These are phyloP conservation scores for Alternaria tenuissima DNA, from an alignment of 2,329 filamentous ascomycete genomes.

Conservation along the genomic window DNA sequence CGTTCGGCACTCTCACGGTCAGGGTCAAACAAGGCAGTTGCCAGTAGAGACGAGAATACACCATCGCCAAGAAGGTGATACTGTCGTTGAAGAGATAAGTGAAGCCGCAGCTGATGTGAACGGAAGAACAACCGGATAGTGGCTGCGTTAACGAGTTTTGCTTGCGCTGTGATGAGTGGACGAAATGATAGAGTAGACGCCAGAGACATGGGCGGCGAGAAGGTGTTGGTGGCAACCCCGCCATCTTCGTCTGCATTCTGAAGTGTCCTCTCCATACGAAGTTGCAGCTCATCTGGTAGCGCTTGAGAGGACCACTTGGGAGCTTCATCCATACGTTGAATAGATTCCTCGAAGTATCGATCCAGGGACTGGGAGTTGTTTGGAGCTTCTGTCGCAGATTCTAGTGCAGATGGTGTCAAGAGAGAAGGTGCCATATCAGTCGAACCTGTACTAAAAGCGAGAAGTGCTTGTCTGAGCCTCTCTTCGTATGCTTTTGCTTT, in stretches of 20 bases:
- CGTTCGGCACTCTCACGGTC: constrained; percentile 82
- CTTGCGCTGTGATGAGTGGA: constrained; percentile 76
- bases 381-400: constrained; percentile 2
- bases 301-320: constrained; percentile 21
- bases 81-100: constrained; percentile 76
- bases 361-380: constrained; percentile 19
- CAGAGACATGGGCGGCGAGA: constrained; percentile 63
- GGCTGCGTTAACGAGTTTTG: constrained; percentile 77
- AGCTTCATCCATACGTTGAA: constrained; percentile 33
- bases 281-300: constrained; percentile 41
- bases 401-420: not conserved
- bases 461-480: constrained; percentile 44
- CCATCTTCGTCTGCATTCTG: not conserved
- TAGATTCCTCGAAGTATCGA: constrained; percentile 39
- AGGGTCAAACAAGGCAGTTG: constrained; percentile 84
- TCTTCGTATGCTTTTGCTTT: constrained; percentile 65
- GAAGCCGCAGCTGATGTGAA: constrained; percentile 73
- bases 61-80: constrained; percentile 89
- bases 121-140: constrained; percentile 80
- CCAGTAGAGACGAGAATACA: constrained; percentile 79
- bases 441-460: constrained; percentile 31
- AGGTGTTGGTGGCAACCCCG: constrained; percentile 19
- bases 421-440: not conserved
- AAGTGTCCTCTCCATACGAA: constrained; percentile 34
- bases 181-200: constrained; percentile 76